Percentiles rank a stretch among this genome's conserved stretches.
These are phyloP conservation scores for Piedraia hortae DNA, from an alignment of 2,329 filamentous ascomycete genomes.

Conservation along the genomic window DNA sequence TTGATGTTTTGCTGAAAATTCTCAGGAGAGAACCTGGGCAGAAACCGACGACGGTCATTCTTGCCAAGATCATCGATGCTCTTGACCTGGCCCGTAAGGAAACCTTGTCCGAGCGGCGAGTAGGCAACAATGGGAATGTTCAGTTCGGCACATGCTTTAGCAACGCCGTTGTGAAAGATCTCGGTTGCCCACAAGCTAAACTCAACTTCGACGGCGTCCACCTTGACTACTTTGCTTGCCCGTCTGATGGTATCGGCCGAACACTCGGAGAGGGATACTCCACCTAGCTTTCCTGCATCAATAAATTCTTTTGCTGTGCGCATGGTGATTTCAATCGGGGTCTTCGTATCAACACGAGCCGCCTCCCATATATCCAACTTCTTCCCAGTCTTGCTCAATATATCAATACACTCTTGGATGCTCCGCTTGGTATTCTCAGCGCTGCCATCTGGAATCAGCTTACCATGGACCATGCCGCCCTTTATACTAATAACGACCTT, in stretches of 20 bases:
- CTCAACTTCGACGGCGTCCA: conserved; percentile 32
- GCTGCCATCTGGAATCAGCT: conserved; percentile 15
- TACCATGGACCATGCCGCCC: conserved; percentile 15
- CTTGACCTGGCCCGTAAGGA: conserved; percentile 27
- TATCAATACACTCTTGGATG: conserved; percentile 19
- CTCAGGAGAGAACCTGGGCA: conserved; percentile 34
- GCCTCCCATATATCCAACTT: conserved; percentile 22
- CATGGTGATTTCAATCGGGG: conserved; percentile 20
- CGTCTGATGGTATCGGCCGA: conserved; percentile 19
- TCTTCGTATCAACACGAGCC: conserved; percentile 18
- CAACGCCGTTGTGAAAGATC: conserved; percentile 29
- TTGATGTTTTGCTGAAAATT: conserved; percentile 36
- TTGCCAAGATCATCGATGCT: conserved; percentile 26
- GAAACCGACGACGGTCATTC: conserved; percentile 18
- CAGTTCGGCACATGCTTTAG: conserved; percentile 29
- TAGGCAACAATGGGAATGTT: conserved; percentile 45
- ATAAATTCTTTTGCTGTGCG: conserved; percentile 15
- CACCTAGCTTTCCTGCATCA: conserved; percentile 16
- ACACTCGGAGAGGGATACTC: conserved; percentile 20
- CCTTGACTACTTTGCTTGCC: conserved; percentile 25
- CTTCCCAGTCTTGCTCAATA: conserved; percentile 19
- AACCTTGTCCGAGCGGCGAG: conserved; percentile 38
- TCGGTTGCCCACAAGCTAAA: conserved; percentile 29
- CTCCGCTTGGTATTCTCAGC: conserved; percentile 16
- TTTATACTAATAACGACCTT: conserved; percentile 26